Percentiles rank a stretch among this genome's conserved stretches.
These are phyloP conservation scores for Cyberlindnera suaveolens DNA, from an alignment of 805 yeast species.

Conservation along the genomic window DNA sequence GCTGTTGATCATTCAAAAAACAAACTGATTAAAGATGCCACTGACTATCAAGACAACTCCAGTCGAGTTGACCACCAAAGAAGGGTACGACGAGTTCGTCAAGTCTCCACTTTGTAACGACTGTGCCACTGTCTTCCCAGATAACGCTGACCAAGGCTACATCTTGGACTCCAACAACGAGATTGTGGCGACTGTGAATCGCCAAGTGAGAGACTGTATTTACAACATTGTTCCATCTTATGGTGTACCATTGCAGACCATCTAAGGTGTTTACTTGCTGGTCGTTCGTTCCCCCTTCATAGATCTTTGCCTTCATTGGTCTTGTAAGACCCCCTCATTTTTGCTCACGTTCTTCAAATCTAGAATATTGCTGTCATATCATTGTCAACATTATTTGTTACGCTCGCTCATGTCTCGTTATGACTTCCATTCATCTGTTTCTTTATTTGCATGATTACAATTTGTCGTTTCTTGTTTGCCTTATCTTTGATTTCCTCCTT, in stretches of 20 bases:
- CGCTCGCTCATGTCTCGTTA: background rate
- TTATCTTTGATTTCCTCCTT: too few species aligned
- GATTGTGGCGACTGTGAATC: constrained; percentile 33
- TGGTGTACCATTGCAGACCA: constrained; percentile 2
- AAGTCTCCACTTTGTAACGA: constrained; percentile 26
- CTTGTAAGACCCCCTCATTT: background rate
- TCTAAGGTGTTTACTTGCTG: background rate
- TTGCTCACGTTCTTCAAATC: background rate
- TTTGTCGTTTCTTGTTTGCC: too few species aligned
- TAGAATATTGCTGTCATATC: too few species aligned
- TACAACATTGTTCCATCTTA: constrained; percentile 12
- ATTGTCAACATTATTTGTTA: background rate
- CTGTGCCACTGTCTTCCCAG: constrained; percentile 31
- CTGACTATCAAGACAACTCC: constrained; percentile 26
- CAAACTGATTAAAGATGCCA: background rate
- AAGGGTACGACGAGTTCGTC: constrained; percentile 35
- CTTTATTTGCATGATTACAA: too few species aligned
- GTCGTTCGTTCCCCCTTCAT: background rate
- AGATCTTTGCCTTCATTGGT: background rate
- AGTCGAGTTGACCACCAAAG: constrained; percentile 32
- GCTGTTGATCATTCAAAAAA: background rate
- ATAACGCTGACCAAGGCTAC: constrained; percentile 30
- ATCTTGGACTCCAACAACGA: constrained; percentile 28
- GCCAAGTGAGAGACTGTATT: constrained; percentile 30
- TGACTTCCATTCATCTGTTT: background rate